These are phyloP conservation scores for Anisodus acutangulus DNA, from an alignment of 257 asterid species.

Conservation along the genomic window DNA sequence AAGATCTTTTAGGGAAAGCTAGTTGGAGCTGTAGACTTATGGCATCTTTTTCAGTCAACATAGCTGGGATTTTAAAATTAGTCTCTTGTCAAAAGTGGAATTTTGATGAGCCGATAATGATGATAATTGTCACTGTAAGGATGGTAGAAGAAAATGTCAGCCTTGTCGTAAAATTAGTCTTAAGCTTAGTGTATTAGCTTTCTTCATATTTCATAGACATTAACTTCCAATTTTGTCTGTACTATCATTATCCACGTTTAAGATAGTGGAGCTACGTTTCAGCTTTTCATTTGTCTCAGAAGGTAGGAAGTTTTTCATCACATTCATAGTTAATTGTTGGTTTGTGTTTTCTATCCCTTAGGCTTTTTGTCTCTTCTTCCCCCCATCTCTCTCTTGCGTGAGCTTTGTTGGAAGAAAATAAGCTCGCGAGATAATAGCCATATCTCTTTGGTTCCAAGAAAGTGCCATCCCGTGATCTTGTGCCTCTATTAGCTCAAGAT, in stretches of 20 bases:
- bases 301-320: neutral
- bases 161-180: neutral
- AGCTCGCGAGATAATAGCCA: neutral
- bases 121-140: conserved; percentile 20
- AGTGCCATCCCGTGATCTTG: neutral
- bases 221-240: conserved; percentile 13
- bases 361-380: neutral
- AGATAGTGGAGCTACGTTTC: neutral
- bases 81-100: conserved; percentile 10
- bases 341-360: neutral
- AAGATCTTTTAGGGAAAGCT: conserved; percentile 39
- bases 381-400: neutral
- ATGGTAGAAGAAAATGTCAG: conserved; percentile 8
- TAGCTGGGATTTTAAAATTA: neutral
- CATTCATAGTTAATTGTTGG: neutral
- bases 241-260: conserved; percentile 18
- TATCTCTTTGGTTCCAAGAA: neutral
- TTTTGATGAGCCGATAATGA: neutral
- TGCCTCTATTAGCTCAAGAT: neutral
- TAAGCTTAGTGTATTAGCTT: neutral
- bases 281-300: neutral
- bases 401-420: neutral
- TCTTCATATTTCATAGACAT: conserved; percentile 25
- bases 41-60: conserved; percentile 5
- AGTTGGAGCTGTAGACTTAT: neutral